Percentiles rank a stretch among this genome's conserved stretches.
Evolutionary conservation across 805 yeast species (phyloP).

Genomic region (Metschnikowia kofuensis): DNA sequence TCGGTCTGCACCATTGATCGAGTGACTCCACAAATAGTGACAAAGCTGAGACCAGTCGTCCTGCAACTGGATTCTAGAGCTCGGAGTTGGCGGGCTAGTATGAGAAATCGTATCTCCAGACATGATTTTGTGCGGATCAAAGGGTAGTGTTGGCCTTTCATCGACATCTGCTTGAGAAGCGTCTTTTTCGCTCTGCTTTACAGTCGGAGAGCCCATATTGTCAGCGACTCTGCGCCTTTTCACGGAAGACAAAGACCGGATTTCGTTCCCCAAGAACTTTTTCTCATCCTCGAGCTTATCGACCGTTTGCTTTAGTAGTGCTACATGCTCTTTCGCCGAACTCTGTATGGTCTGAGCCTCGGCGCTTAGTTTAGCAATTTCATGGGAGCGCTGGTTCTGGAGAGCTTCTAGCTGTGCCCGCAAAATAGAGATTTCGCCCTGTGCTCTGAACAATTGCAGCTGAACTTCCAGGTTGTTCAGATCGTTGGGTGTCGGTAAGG

Average conservation of each 20-base stretch:
- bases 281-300: conserved; percentile 43
- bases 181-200: too few species aligned
- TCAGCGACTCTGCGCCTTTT: conserved; percentile 18
- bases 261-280: conserved; percentile 38
- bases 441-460: conserved; percentile 46
- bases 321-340: conserved; percentile 30
- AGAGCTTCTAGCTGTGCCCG: conserved; percentile 58
- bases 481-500: conserved; percentile 1
- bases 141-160: background rate
- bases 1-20: conserved; percentile 35
- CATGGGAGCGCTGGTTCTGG: conserved; percentile 39
- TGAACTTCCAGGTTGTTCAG: conserved; percentile 10
- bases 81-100: background rate
- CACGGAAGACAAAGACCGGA: conserved; percentile 24
- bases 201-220: background rate
- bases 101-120: background rate
- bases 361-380: conserved; percentile 24
- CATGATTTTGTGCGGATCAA: background rate
- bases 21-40: conserved; percentile 35
- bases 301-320: conserved; percentile 28
- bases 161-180: background rate
- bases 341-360: conserved; percentile 19
- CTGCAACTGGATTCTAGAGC: conserved; percentile 15
- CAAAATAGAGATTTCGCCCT: conserved; percentile 80
- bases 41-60: conserved; percentile 34